Evolutionary conservation across 2,329 filamentous ascomycete species (phyloP), one percentile per base, ranked within the genome.

Genomic region (Colletotrichum cuscutae): DNA sequence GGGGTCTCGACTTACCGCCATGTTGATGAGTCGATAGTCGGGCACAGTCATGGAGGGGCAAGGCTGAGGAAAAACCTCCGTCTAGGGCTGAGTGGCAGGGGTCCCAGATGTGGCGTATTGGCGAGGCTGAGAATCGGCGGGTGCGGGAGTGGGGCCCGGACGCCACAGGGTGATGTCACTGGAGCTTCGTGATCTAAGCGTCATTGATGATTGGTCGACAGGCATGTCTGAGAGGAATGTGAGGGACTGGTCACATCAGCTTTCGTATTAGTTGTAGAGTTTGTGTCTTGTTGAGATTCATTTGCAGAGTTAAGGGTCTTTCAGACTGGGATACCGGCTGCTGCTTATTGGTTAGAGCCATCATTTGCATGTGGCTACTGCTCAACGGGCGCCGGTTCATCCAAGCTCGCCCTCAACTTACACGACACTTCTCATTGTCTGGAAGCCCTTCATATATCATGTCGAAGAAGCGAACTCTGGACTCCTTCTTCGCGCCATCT

Each of bases 401-500:
- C 15, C 42, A 37, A 46, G 35, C 46, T 19, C 46, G 54, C 58
- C 57, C 49, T 12, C 15, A 42, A 60, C 59, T 53, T 65, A 67
- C 64, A 73, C 63, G 35, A 37, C 64, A 72, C 46, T 54, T 66
- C 66, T 52, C 67, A 65, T 12, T n/a, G 7, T 22, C 32, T 54
- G 30, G 26, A 32, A 65, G 24, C 13, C n/a, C 52, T 49, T 62
- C 28, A 26, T 69, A 22, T 22, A 74, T 61, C 68, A 79, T 83
- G 81, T 80, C 83, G 0, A 83, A 82, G 64, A 91, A 92, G 78
- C 86, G 92, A 69, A 93, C 92, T 0, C 84, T 95, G 1, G 91
- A 94, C 73, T 83, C 88, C 12, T 95, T 94, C 83, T 94, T 95
- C 81, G 84, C 85, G 35, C 86, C 88, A 1, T 78, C 84, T 26